phyloP scores from a whole-genome alignment of 2,329 filamentous ascomycete genomes.

The Fusarium mangiferae region DNA sequence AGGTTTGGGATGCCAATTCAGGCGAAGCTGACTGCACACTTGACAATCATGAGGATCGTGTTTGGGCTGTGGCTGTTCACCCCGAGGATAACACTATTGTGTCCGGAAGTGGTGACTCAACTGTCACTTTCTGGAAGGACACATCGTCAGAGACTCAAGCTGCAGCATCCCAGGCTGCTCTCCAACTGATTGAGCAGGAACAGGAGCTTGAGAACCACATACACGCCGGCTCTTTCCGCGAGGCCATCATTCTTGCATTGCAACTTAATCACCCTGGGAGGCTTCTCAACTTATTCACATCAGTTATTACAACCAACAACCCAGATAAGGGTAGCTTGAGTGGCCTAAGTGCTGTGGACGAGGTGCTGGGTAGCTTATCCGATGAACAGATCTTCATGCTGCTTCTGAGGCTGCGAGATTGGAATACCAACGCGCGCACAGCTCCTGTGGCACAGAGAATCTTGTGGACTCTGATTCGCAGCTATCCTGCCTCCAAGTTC shows the following conservation, averaged over 20 bases:
- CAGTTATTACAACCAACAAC: slow-evolving; percentile 73
- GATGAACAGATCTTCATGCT: slow-evolving; percentile 88
- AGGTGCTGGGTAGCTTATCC: slow-evolving; percentile 80
- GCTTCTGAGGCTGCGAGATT: slow-evolving; percentile 85
- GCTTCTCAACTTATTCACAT: slow-evolving; percentile 83
- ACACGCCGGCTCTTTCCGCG: slow-evolving; percentile 85
- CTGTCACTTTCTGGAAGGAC: slow-evolving; percentile 95
- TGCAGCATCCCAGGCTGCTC: slow-evolving; percentile 77
- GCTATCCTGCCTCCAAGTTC: slow-evolving; percentile 82
- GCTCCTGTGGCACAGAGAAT: slow-evolving; percentile 87
- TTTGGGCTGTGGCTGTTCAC: slow-evolving; percentile 87
- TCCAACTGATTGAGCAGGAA: slow-evolving; percentile 89
- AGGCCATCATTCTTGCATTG: slow-evolving; percentile 90
- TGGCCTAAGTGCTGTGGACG: slow-evolving; percentile 78
- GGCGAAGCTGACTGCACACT: slow-evolving; percentile 90
- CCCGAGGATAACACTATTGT: slow-evolving; percentile 77
- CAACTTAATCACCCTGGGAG: slow-evolving; percentile 94
- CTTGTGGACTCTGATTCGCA: slow-evolving; percentile 80
- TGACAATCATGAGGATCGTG: slow-evolving; percentile 96
- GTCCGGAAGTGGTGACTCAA: slow-evolving; percentile 91
- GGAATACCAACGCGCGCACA: slow-evolving; percentile 95
- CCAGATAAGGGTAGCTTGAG: slow-evolving; percentile 72
- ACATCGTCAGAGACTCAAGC: slow-evolving; percentile 84
- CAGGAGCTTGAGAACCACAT: slow-evolving; percentile 95
- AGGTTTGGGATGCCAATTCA: slow-evolving; percentile 90